Evolutionary conservation across 768 basidiomycete genomes (phyloP), one percentile per base, ranked within the genome.

Genomic region (Mycena venus): DNA sequence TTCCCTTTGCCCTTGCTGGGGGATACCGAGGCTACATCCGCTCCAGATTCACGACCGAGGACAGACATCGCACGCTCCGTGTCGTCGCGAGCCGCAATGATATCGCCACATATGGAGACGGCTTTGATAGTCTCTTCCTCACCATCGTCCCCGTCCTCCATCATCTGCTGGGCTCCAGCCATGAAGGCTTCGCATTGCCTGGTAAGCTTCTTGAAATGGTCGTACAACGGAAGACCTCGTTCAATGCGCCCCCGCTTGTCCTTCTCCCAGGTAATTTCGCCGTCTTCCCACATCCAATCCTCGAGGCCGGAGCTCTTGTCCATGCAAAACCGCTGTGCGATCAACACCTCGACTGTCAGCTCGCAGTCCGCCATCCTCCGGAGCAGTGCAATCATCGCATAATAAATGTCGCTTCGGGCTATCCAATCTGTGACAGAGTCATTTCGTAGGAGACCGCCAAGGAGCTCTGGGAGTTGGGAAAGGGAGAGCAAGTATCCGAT

Each of bases 391-490:
- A 91, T 79, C 86, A 89, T 88, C 4, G 87, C 85, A 60, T 89
- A 81, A 77, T 91, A 91, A 19, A 85, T 82, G 29, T 86, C 83
- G 65, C 82, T 85, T 21, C 90, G 86, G 0, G 84, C 77, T 32
- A 84, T 85, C 90, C 90, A 91, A 74, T 91, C 90, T 3, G 83
- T 86, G 7, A 91, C 86, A 0, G 88, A 88, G 79, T 91, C 90
- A 77, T 91, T 91, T 17, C 90, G 83, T n/a, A 91, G 82, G 11
- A 91, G 83, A 32, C 76, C 79, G 4, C 81, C 86, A 27, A 90
- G 83, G 9, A 88, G 75, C 27, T 86, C 85, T 3, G 90, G 87
- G 19, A 90, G 75, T 70, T 88, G 85, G 5, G 90, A 90, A 17
- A 87, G 77, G 32, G 82, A 80, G 15, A 90, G 78, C 49, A 90